phyloP scores from a whole-genome alignment of 768 basidiomycete genomes.

The Candolleomyces eurysporus region DNA sequence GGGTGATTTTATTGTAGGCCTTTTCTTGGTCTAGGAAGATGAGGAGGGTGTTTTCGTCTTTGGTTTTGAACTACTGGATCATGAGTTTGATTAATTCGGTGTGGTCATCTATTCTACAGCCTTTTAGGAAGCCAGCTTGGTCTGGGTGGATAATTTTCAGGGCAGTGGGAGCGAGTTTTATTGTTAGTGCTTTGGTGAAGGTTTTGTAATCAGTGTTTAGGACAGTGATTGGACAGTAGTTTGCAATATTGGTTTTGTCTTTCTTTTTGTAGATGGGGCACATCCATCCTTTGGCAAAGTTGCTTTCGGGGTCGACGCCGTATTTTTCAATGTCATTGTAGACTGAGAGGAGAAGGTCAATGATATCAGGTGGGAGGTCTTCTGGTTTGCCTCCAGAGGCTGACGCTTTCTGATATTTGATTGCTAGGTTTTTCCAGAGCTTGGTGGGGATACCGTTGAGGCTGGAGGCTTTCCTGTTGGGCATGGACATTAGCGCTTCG shows the following conservation, averaged over 20 bases:
- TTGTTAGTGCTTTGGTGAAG: constrained; percentile 22
- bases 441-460: constrained; percentile 24
- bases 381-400: neutral
- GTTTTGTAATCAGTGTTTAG: constrained; percentile 34
- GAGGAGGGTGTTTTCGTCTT: constrained; percentile 22
- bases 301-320: constrained; percentile 12
- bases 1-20: constrained; percentile 33
- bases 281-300: constrained; percentile 33
- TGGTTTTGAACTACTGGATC: constrained; percentile 17
- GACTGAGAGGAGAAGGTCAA: constrained; percentile 6
- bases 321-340: constrained; percentile 27
- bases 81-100: constrained; percentile 25
- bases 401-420: neutral
- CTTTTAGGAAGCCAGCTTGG: constrained; percentile 36
- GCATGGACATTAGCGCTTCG: neutral
- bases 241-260: constrained; percentile 24
- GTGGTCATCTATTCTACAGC: constrained; percentile 27
- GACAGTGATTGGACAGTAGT: constrained; percentile 34
- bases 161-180: constrained; percentile 12
- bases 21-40: constrained; percentile 36
- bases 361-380: constrained; percentile 9
- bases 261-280: constrained; percentile 44
- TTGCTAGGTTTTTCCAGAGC: constrained; percentile 18
- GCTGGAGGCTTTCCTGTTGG: constrained; percentile 15
- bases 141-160: constrained; percentile 23